phyloP scores from a whole-genome alignment of 805 yeast species.

The Kuraishia cidri region DNA sequence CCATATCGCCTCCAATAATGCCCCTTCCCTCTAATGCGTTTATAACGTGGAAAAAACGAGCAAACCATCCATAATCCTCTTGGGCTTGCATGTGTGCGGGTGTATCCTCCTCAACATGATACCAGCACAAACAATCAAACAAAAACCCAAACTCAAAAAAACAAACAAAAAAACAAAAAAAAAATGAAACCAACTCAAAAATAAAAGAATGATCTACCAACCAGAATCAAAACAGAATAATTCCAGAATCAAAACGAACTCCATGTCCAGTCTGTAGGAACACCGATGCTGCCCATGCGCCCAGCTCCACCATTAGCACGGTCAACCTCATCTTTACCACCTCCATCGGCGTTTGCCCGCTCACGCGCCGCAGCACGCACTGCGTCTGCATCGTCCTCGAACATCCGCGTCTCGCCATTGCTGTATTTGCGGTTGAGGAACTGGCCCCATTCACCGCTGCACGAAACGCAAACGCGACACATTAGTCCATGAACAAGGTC shows the following conservation, averaged over 20 bases:
- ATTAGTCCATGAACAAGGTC: slow-evolving; percentile 9
- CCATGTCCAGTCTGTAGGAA: slow-evolving; percentile 6
- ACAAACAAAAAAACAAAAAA: background rate
- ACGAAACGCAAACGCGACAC: slow-evolving; percentile 3
- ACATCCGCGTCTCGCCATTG: too few species aligned
- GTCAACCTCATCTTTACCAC: slow-evolving; percentile 16
- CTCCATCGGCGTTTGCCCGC: background rate
- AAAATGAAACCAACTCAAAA: too few species aligned
- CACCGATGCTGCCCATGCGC: slow-evolving; percentile 7
- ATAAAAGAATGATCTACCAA: background rate
- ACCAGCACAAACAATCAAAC: background rate
- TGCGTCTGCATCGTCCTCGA: background rate
- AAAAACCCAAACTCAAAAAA: slow-evolving; percentile 2
- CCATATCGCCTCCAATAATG: too few species aligned
- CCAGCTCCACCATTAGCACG: slow-evolving; percentile 14
- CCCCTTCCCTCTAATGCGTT: too few species aligned
- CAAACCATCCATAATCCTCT: too few species aligned
- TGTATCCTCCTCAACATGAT: too few species aligned
- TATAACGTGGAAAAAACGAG: too few species aligned
- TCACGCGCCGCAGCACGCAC: background rate
- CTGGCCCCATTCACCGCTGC: slow-evolving; percentile 1
- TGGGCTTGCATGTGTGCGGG: too few species aligned
- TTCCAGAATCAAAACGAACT: slow-evolving; percentile 3
- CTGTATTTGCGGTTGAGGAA: slow-evolving; percentile 1
- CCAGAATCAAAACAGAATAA: background rate